Percentiles rank a stretch among this genome's conserved stretches.
Evolutionary conservation across 306 rosid genomes (phyloP).

Genomic region (Aeschynomene evenia): DNA sequence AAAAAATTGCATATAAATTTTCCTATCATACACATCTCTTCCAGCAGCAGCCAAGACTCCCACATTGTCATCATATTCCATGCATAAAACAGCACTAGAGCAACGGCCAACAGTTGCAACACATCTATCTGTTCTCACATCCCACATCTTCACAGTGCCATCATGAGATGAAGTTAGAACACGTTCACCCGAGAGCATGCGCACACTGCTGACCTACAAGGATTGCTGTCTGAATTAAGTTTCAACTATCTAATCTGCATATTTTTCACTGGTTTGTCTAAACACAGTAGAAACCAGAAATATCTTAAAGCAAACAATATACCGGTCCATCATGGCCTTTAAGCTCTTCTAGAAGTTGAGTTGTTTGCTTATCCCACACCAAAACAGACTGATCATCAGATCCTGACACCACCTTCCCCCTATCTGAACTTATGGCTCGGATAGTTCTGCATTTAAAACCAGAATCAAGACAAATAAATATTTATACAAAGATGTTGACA

Average conservation of each 20-base stretch:
- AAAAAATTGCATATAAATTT: slow-evolving; percentile 2
- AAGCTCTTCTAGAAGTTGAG: slow-evolving; percentile 97
- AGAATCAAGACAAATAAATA: slow-evolving; percentile 25
- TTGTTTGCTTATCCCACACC: slow-evolving; percentile 97
- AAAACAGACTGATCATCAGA: slow-evolving; percentile 90
- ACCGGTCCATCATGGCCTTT: slow-evolving; percentile 98
- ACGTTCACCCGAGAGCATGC: slow-evolving; percentile 96
- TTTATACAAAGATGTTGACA: slow-evolving; percentile 25
- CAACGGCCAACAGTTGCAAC: slow-evolving; percentile 98
- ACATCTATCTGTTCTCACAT: slow-evolving; percentile 96
- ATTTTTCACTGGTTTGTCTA: slow-evolving; percentile 13
- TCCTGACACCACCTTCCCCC: slow-evolving; percentile 94
- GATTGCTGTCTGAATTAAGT: slow-evolving; percentile 32
- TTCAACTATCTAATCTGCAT: slow-evolving; percentile 27
- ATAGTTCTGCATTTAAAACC: slow-evolving; percentile 63
- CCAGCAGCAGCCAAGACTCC: slow-evolving; percentile 93
- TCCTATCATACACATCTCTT: slow-evolving; percentile 82
- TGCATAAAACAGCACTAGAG: slow-evolving; percentile 93
- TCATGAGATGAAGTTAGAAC: slow-evolving; percentile 94
- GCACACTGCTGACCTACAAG: slow-evolving; percentile 90
- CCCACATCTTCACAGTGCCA: slow-evolving; percentile 99
- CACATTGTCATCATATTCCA: slow-evolving; percentile 96
- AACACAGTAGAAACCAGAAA: slow-evolving; percentile 11
- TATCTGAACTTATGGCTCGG: slow-evolving; percentile 92
- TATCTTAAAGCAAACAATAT: slow-evolving; percentile 31